Evolutionary conservation across 495 filamentous ascomycete genomes (phyloP), one percentile per base, ranked within the genome.

Genomic region (Choiromyces venosus): DNA sequence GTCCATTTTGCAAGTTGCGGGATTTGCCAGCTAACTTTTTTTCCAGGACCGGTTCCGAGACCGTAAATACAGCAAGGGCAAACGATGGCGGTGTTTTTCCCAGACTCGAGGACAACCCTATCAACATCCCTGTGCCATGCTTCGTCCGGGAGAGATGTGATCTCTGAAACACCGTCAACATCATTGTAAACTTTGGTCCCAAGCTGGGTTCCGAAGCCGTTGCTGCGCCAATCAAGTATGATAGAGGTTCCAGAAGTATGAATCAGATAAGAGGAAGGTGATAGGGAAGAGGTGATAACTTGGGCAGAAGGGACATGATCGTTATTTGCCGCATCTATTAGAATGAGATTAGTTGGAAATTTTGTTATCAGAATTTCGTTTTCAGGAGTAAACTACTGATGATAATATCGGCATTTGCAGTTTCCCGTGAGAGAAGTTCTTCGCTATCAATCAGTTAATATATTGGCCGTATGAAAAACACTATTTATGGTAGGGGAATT

Each of bases 171-270:
- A 5, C 85, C 86, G 12, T 88, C 86, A 83, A 86, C 87, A 77
- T 89, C 87, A 74, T 90, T 82, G 79, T 86, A 90, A 52, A 88
- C 82, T 71, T 89, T 88, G 12, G 83, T 75, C 40, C 84, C 82
- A 10, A 75, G 66, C 33, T 68, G 44, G 37, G 87, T 82, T 35
- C 89, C 89, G 71, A 83, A 90, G 6, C 82, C 84, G 7, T 84
- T 81, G 12, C 35, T 29, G 9, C 36, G n/a, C 70, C 73, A 72
- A 10, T 82, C 77, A 12, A 84, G 83, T 46, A 91, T 76, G 42
- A 89, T 86, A 38, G 86, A 88, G 1, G 88, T 89, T 9, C 89
- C 89, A 0, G 87, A 88, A 4, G 87, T 89, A 75, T 91, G 89
- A 61, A 91, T 90, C 5, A 86, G 69, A 80, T 86, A 90, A n/a